These are phyloP conservation scores for Leptographium flavum DNA, from an alignment of 2,329 filamentous ascomycete species.

Conservation along the genomic window DNA sequence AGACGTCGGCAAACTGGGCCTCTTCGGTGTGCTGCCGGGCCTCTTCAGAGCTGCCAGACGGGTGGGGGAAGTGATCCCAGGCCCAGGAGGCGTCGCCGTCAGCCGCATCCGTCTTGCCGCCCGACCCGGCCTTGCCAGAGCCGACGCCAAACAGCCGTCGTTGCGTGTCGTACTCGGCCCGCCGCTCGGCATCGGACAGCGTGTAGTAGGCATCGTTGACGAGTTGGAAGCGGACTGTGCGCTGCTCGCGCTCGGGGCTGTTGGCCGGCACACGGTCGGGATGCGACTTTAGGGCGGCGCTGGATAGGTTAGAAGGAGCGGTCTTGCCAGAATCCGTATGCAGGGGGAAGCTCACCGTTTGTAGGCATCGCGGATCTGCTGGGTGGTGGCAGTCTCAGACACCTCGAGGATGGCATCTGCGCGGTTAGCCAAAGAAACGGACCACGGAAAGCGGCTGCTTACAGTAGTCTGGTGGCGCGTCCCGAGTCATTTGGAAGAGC, in stretches of 20 bases:
- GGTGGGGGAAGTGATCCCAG: slow-evolving; percentile 44
- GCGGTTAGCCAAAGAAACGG: background rate
- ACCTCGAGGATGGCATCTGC: slow-evolving; percentile 63
- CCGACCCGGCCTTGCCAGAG: slow-evolving; percentile 7
- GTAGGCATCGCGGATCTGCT: slow-evolving; percentile 87
- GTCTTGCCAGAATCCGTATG: background rate
- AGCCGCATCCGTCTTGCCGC: slow-evolving; percentile 16
- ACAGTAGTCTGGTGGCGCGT: slow-evolving; percentile 45
- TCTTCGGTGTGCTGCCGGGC: slow-evolving; percentile 45
- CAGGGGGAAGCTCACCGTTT: slow-evolving; percentile 47
- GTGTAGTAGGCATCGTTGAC: slow-evolving; percentile 30
- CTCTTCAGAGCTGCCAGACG: slow-evolving; percentile 15
- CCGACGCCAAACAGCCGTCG: slow-evolving; percentile 41
- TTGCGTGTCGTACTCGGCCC: slow-evolving; percentile 73
- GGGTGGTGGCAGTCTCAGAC: slow-evolving; percentile 55
- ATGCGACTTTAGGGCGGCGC: slow-evolving; percentile 80
- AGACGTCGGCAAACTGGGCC: slow-evolving; percentile 75
- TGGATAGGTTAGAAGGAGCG: slow-evolving; percentile 20
- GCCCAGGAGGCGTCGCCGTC: slow-evolving; percentile 51
- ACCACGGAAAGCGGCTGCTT: slow-evolving; percentile 18
- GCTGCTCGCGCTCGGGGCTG: slow-evolving; percentile 66
- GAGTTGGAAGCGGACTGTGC: slow-evolving; percentile 50
- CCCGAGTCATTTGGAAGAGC: slow-evolving; percentile 19
- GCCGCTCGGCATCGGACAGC: slow-evolving; percentile 65
- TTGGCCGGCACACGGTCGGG: slow-evolving; percentile 77